Evolutionary conservation across 257 asterid genomes (phyloP).

Genomic region (Cynanchum wilfordii): DNA sequence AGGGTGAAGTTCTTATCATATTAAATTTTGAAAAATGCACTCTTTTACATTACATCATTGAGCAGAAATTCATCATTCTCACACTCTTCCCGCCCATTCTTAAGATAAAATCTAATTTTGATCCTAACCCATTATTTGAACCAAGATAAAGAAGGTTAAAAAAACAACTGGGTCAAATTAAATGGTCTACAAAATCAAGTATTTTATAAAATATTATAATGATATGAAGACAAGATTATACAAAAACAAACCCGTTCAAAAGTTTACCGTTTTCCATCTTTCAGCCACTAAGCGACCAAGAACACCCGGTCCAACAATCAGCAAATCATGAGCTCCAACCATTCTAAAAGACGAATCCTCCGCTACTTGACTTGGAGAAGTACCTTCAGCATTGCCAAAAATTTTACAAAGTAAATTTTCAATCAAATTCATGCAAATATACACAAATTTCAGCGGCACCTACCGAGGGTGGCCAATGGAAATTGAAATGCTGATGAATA

Average conservation of each 20-base stretch:
- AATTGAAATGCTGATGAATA: conserved; percentile 10
- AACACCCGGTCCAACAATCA: conserved; percentile 97
- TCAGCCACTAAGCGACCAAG: conserved; percentile 89
- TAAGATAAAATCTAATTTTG: not conserved
- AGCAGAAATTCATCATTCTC: not conserved
- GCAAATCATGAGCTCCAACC: conserved; percentile 68
- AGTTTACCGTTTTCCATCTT: conserved; percentile 78
- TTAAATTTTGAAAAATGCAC: conserved; percentile 3
- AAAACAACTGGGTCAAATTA: not conserved
- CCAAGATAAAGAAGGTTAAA: not conserved
- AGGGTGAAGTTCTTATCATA: conserved; percentile 10
- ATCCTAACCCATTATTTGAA: not conserved
- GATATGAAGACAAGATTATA: not conserved
- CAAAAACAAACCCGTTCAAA: not conserved
- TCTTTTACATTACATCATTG: not conserved
- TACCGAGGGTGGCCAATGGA: conserved; percentile 9
- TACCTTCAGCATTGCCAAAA: conserved; percentile 41
- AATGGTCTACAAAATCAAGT: not conserved
- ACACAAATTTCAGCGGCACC: not conserved
- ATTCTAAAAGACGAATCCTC: conserved; percentile 44
- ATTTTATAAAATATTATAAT: not conserved
- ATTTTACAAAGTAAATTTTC: not conserved
- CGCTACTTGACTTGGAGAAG: conserved; percentile 33
- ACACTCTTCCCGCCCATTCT: not conserved
- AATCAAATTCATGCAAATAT: not conserved